phyloP scores from a whole-genome alignment of 768 basidiomycete species.

The Phallus indusiatus region DNA sequence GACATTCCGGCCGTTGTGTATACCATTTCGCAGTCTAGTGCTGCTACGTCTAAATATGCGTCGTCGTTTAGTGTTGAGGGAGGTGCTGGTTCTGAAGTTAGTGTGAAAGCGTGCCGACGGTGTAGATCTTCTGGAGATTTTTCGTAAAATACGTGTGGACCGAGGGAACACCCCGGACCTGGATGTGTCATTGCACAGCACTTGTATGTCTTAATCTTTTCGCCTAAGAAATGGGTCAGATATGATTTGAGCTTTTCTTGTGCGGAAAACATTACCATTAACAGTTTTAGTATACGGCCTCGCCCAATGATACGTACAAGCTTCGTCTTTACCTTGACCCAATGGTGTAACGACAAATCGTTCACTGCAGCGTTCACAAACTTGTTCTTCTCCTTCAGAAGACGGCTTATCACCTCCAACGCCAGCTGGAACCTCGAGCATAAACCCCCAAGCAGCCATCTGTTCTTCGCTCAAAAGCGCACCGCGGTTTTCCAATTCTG shows the following conservation, averaged over 20 bases:
- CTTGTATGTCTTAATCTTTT: conserved; percentile 59
- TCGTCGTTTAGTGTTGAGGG: conserved; percentile 19
- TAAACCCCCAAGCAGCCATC: conserved; percentile 60
- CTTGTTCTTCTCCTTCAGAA: conserved; percentile 45
- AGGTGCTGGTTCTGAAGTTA: conserved; percentile 21
- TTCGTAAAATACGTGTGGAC: conserved; percentile 91
- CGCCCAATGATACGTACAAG: conserved; percentile 82
- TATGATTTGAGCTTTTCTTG: background rate
- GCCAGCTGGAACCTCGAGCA: conserved; percentile 56
- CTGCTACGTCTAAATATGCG: conserved; percentile 63
- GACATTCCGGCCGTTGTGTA: conserved; percentile 90
- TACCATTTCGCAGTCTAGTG: conserved; percentile 95
- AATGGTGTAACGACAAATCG: conserved; percentile 45
- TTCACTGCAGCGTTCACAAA: conserved; percentile 72
- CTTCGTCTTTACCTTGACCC: conserved; percentile 39
- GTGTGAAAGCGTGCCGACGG: conserved; percentile 63
- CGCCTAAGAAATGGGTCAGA: conserved; percentile 33
- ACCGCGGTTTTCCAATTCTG: conserved; percentile 32
- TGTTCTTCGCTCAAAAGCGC: conserved; percentile 50
- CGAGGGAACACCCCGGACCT: conserved; percentile 62
- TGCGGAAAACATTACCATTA: conserved; percentile 43
- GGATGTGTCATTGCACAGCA: conserved; percentile 64
- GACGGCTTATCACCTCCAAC: conserved; percentile 56
- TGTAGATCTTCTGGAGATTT: conserved; percentile 56
- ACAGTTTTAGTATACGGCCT: conserved; percentile 49